Conservation (phyloP, 257 asterid species). For the Lycium ferocissimum region DNA sequence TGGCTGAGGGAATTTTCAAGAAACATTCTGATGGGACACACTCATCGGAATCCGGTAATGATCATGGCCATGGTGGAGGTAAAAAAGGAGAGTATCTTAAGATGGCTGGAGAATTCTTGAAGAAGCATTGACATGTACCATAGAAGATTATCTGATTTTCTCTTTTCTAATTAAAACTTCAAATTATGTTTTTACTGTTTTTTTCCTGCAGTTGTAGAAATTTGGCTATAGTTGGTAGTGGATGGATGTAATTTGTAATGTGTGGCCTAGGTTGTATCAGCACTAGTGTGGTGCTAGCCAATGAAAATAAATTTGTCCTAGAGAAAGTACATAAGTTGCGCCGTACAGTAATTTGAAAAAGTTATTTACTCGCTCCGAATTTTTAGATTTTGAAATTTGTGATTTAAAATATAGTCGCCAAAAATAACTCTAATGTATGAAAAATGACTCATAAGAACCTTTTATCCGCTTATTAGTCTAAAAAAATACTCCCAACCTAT, state of each 20-base stretch:
- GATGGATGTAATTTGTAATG: not conserved
- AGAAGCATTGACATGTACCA: slow-evolving; percentile 27
- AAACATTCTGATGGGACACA: slow-evolving; percentile 28
- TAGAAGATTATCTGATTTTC: not conserved
- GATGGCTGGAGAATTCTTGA: slow-evolving; percentile 50
- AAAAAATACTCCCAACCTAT: too few species aligned
- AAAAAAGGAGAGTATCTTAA: slow-evolving; percentile 38
- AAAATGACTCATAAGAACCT: too few species aligned
- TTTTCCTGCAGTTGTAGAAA: not conserved
- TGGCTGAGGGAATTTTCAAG: slow-evolving; percentile 41
- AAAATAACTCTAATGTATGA: too few species aligned
- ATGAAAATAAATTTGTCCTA: not conserved
- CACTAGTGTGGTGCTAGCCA: not conserved
- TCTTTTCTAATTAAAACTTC: not conserved
- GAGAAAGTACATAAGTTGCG: too few species aligned
- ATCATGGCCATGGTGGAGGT: slow-evolving; percentile 9
- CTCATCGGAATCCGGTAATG: slow-evolving; percentile 1
- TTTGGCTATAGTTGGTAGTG: not conserved
- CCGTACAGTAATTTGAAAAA: too few species aligned
- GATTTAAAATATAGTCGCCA: too few species aligned
- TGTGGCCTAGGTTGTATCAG: not conserved
- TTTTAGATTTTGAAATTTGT: too few species aligned
- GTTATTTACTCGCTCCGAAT: too few species aligned
- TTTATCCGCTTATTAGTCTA: too few species aligned
- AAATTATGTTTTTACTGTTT: not conserved